These are phyloP conservation scores for Lathyrus tuberosus DNA, from an alignment of 306 rosid genomes.

Conservation along the genomic window DNA sequence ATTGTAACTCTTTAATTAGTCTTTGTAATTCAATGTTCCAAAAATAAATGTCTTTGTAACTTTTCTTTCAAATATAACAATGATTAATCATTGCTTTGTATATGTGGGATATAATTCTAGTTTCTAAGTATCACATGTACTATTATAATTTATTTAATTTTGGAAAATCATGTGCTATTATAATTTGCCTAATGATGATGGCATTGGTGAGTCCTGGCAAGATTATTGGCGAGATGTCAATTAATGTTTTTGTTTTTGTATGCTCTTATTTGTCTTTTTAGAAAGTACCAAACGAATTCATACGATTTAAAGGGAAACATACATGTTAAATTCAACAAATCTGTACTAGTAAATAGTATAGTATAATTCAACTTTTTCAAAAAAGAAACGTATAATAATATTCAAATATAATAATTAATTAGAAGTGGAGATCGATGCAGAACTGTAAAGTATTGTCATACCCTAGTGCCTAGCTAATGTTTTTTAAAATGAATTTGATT, in stretches of 20 bases:
- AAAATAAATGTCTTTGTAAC: neutral
- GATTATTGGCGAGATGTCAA: constrained; percentile 8
- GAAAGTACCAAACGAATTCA: neutral
- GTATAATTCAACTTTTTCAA: too few species aligned
- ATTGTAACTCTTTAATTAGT: constrained; percentile 1
- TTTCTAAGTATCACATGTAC: neutral
- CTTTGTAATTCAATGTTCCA: constrained; percentile 21
- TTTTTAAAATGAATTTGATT: too few species aligned
- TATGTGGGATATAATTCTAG: neutral
- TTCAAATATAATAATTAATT: neutral
- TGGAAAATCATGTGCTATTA: too few species aligned
- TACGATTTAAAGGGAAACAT: neutral
- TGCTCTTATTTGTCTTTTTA: neutral
- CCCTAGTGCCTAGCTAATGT: too few species aligned
- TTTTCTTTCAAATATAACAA: neutral
- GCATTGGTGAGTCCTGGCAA: neutral
- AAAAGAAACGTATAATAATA: too few species aligned
- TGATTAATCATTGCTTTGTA: constrained; percentile 5
- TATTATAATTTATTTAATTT: neutral
- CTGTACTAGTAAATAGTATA: too few species aligned
- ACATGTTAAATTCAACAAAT: neutral
- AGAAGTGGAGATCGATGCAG: neutral
- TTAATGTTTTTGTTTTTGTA: neutral
- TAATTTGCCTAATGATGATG: neutral
- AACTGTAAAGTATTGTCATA: neutral